phyloP scores from a whole-genome alignment of 768 basidiomycete species.

The Tulasnella sp. region DNA sequence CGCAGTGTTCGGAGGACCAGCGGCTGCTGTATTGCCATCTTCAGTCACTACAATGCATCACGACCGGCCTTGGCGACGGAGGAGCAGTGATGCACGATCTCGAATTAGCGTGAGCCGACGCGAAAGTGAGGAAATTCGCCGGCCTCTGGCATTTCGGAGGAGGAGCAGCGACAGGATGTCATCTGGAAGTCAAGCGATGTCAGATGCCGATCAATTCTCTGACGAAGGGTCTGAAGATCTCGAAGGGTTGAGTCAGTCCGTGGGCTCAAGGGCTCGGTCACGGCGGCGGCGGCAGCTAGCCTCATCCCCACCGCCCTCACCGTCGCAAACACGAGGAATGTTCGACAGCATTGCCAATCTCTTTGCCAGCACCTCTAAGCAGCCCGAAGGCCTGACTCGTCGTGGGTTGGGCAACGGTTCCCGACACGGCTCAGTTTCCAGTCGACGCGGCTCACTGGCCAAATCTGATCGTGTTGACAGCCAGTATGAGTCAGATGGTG shows the following conservation, averaged over 20 bases:
- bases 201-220: slow-evolving; percentile 1
- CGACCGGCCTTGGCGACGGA: slow-evolving; percentile 32
- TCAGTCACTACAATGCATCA: slow-evolving; percentile 73
- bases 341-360: slow-evolving; percentile 61
- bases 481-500: slow-evolving; percentile 43
- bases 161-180: neutral
- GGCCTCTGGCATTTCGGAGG: neutral
- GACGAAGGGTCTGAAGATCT: slow-evolving; percentile 26
- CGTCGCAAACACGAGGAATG: slow-evolving; percentile 25
- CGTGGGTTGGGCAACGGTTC: neutral
- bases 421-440: slow-evolving; percentile 23
- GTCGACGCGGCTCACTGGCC: slow-evolving; percentile 27
- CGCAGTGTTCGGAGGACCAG: slow-evolving; percentile 55
- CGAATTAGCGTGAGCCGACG: slow-evolving; percentile 20
- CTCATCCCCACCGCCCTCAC: slow-evolving; percentile 24
- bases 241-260: slow-evolving; percentile 24
- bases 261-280: slow-evolving; percentile 21
- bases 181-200: neutral
- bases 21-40: slow-evolving; percentile 55
- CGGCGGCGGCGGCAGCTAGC: slow-evolving; percentile 18
- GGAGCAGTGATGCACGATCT: slow-evolving; percentile 33
- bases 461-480: slow-evolving; percentile 40
- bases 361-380: slow-evolving; percentile 38
- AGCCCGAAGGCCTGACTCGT: neutral
- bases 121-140: slow-evolving; percentile 26